Evolutionary conservation across 768 basidiomycete genomes (phyloP).

Genomic region (Butyriboletus loyo): DNA sequence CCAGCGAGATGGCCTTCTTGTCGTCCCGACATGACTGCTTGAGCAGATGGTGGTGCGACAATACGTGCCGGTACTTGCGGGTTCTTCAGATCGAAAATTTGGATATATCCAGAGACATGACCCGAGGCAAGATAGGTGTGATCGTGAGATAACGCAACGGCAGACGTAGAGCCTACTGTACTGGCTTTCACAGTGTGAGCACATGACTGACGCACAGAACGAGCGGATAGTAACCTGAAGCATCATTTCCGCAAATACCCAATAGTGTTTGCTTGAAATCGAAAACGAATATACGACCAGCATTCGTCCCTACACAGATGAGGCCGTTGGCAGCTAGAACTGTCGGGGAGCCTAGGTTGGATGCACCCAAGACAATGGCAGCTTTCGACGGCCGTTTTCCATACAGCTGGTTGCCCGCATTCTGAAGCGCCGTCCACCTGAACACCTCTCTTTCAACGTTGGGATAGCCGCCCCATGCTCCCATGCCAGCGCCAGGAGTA

Average conservation of each 20-base stretch:
- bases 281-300: conserved; percentile 77
- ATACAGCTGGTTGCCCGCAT: conserved; percentile 57
- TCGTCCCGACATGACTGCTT: conserved; percentile 68
- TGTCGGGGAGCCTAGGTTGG: conserved; percentile 64
- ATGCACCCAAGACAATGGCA: conserved; percentile 57
- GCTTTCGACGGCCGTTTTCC: conserved; percentile 53
- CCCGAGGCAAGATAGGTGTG: conserved; percentile 92
- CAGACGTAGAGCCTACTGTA: conserved; percentile 74
- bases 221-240: conserved; percentile 46
- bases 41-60: conserved; percentile 65
- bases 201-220: conserved; percentile 10
- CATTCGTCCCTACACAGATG: conserved; percentile 84
- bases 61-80: conserved; percentile 66
- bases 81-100: conserved; percentile 77
- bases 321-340: conserved; percentile 83
- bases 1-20: conserved; percentile 84
- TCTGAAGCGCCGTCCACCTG: conserved; percentile 68
- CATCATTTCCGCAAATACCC: conserved; percentile 72
- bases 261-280: conserved; percentile 87
- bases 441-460: conserved; percentile 56
- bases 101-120: conserved; percentile 79
- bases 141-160: conserved; percentile 87
- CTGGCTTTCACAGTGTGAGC: conserved; percentile 43
- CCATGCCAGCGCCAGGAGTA: conserved; percentile 42
- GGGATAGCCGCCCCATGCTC: conserved; percentile 16